Evolutionary conservation across 1,284 basidiomycete species (phyloP).

Genomic region (Neotropicomus parvogracilis): DNA sequence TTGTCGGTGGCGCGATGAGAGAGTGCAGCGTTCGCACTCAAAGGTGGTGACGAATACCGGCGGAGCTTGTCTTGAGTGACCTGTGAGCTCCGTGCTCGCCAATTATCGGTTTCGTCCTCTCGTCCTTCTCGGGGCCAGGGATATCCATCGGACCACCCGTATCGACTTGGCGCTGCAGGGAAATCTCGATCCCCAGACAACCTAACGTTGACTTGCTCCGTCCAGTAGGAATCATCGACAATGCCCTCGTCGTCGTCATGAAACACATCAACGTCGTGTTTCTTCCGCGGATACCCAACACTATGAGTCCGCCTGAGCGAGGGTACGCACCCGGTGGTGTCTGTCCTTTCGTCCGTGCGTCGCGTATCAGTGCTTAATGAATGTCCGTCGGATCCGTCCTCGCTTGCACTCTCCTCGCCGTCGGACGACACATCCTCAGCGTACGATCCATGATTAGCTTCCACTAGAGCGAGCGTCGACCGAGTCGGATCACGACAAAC

Average conservation of each 20-base stretch:
- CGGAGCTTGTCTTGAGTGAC: neutral
- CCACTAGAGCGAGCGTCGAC: neutral
- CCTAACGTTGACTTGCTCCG: constrained; percentile 8
- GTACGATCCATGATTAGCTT: neutral
- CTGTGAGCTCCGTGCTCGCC: constrained; percentile 10
- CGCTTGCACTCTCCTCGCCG: neutral
- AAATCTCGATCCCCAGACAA: neutral
- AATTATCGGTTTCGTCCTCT: constrained; percentile 8
- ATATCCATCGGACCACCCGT: neutral
- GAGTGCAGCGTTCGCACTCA: neutral
- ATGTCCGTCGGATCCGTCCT: neutral
- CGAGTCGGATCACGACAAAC: neutral
- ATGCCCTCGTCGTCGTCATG: constrained; percentile 1
- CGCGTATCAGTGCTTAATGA: neutral
- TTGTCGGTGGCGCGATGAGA: neutral
- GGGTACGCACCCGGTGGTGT: neutral
- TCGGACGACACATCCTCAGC: neutral
- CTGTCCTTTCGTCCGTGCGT: neutral
- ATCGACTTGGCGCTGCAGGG: neutral
- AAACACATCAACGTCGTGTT: neutral
- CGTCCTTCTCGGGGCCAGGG: constrained; percentile 1
- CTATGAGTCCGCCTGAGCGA: constrained; percentile 1
- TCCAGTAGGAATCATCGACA: constrained; percentile 9
- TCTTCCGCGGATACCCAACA: neutral
- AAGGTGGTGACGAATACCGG: constrained; percentile 7